Percentiles rank a stretch among this genome's conserved stretches.
phyloP scores from a whole-genome alignment of 257 asterid species.

The Penstemon eatonii region DNA sequence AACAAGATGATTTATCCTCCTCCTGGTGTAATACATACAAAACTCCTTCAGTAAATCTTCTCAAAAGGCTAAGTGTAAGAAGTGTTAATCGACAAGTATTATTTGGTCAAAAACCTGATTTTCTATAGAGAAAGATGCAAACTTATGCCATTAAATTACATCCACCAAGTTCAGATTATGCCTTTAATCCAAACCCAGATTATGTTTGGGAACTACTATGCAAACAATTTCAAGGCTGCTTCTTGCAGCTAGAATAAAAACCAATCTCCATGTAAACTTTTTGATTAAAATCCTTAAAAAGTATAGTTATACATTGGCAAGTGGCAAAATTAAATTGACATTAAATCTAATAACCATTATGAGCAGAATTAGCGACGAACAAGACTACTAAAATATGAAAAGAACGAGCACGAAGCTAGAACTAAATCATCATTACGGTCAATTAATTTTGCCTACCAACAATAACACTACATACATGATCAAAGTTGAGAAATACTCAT shows the following conservation, averaged over 20 bases:
- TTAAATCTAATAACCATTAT: background rate
- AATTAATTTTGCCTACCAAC: constrained; percentile 14
- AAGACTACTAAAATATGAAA: constrained; percentile 1
- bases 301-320: background rate
- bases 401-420: constrained; percentile 24
- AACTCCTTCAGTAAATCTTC: constrained; percentile 14
- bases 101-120: background rate
- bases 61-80: constrained; percentile 1
- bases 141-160: constrained; percentile 11
- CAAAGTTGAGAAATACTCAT: background rate
- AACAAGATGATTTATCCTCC: constrained; percentile 59
- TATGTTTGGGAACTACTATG: background rate
- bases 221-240: constrained; percentile 20
- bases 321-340: constrained; percentile 1
- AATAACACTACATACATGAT: background rate
- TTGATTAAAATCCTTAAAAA: no score
- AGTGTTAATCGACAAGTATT: background rate
- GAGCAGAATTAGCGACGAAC: background rate
- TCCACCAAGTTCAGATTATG: constrained; percentile 8
- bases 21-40: constrained; percentile 37
- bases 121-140: background rate
- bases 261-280: background rate
- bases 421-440: constrained; percentile 9
- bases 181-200: background rate
- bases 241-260: constrained; percentile 10